phyloP scores from a whole-genome alignment of 495 filamentous ascomycete species.

The Trypethelium eluteriae region DNA sequence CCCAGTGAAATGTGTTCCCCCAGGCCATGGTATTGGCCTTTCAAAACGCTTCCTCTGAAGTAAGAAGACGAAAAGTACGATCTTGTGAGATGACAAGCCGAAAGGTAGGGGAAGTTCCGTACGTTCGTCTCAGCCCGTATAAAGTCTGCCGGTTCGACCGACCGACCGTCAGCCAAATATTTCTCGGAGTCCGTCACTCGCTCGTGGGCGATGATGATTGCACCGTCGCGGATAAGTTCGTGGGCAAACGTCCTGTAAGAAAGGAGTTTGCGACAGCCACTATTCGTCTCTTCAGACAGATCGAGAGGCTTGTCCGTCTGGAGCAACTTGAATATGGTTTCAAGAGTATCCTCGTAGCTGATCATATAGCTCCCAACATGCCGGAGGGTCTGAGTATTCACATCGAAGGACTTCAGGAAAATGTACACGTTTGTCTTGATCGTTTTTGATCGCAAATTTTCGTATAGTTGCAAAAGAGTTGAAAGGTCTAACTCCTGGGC shows the following conservation, averaged over 20 bases:
- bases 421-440: conserved; percentile 25
- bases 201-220: conserved; percentile 24
- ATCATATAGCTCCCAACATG: background rate
- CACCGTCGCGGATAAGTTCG: conserved; percentile 24
- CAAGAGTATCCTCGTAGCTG: background rate
- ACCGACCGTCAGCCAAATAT: background rate
- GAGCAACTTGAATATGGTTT: conserved; percentile 16
- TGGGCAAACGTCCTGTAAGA: conserved; percentile 24
- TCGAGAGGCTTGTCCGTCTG: conserved; percentile 21
- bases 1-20: conserved; percentile 48
- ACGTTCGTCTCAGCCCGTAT: background rate
- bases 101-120: conserved; percentile 26
- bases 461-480: background rate
- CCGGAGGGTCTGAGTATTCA: conserved; percentile 23
- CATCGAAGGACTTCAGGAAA: conserved; percentile 32
- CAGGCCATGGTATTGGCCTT: conserved; percentile 31
- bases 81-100: conserved; percentile 24
- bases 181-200: background rate
- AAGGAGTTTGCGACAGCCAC: conserved; percentile 5
- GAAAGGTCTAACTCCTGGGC: background rate
- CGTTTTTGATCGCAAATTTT: background rate
- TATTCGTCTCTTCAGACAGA: conserved; percentile 22
- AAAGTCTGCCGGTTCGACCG: background rate
- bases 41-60: conserved; percentile 30
- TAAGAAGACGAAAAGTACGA: conserved; percentile 32